A percentile compares a stretch with the other conserved stretches of the same genome.
Conservation (phyloP, 208 protist genomes). For the Trypanosoma avium region DNA sequence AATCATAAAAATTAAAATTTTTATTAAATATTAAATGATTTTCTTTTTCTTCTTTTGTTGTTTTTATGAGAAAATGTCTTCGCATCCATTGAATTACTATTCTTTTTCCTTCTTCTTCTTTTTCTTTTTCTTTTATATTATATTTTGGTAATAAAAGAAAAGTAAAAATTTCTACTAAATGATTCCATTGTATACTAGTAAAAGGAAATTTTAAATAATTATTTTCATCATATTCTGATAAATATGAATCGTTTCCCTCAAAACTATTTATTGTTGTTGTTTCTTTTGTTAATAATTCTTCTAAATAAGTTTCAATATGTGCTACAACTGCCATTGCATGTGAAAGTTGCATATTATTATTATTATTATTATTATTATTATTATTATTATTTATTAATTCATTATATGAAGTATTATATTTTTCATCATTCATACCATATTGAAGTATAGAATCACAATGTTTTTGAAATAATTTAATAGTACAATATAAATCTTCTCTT, state of each 20-base stretch:
- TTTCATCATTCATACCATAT: neutral
- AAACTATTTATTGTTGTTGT: too few relatives aligned
- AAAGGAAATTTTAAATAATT: neutral
- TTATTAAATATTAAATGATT: neutral
- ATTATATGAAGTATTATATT: neutral
- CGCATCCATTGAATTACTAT: constrained; percentile 1
- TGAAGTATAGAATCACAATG: neutral
- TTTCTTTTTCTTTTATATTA: neutral
- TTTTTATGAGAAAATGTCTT: too few relatives aligned
- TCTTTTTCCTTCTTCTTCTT: neutral
- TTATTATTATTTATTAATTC: neutral
- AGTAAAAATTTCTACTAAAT: constrained; percentile 10
- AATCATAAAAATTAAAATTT: constrained; percentile 11
- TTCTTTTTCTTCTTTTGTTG: too few relatives aligned
- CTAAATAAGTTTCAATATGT: constrained; percentile 8
- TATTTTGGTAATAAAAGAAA: neutral
- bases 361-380: neutral
- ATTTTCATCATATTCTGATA: neutral
- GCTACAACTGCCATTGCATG: constrained; percentile 19
- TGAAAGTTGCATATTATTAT: neutral
- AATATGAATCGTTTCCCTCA: too few relatives aligned
- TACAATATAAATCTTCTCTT: neutral
- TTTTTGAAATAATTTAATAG: constrained; percentile 8
- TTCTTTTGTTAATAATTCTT: neutral
- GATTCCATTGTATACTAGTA: neutral